A percentile compares a stretch with the other conserved stretches of the same genome.
These are phyloP conservation scores for Quercus engelmannii DNA, from an alignment of 306 rosid species.

Conservation along the genomic window DNA sequence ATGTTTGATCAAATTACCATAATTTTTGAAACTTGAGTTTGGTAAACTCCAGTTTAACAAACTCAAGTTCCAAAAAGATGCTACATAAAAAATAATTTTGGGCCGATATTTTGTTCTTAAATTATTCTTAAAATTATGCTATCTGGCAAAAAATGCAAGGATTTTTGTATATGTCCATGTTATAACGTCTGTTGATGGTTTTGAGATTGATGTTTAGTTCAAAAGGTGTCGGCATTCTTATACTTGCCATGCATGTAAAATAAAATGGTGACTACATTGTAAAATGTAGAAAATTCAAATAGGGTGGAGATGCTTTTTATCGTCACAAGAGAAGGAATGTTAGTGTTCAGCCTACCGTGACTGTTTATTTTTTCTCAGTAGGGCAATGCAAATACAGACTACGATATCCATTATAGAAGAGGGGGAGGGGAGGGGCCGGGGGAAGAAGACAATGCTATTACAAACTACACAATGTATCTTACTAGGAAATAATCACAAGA, in stretches of 20 bases:
- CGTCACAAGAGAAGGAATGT: not conserved
- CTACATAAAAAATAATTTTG: too few relatives aligned
- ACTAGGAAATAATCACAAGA: not conserved
- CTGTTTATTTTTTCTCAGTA: too few relatives aligned
- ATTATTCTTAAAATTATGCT: too few relatives aligned
- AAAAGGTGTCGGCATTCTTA: not conserved
- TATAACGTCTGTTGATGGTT: not conserved
- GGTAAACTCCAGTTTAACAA: too few relatives aligned
- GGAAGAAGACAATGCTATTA: not conserved
- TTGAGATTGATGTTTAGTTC: not conserved
- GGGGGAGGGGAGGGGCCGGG: too few relatives aligned
- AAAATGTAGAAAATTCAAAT: not conserved
- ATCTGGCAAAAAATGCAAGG: too few relatives aligned
- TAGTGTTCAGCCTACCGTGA: too few relatives aligned
- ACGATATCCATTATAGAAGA: not conserved
- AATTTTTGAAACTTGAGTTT: too few relatives aligned
- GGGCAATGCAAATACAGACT: not conserved
- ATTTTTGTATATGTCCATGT: not conserved
- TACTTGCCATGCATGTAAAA: not conserved
- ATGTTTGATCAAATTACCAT: too few relatives aligned
- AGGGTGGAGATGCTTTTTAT: not conserved
- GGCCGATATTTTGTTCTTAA: not conserved
- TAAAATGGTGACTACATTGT: not conserved
- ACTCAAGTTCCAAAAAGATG: too few relatives aligned
- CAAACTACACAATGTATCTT: not conserved